Conservation (phyloP, 352 stramenopile species). For the Pythium insidiosum region DNA sequence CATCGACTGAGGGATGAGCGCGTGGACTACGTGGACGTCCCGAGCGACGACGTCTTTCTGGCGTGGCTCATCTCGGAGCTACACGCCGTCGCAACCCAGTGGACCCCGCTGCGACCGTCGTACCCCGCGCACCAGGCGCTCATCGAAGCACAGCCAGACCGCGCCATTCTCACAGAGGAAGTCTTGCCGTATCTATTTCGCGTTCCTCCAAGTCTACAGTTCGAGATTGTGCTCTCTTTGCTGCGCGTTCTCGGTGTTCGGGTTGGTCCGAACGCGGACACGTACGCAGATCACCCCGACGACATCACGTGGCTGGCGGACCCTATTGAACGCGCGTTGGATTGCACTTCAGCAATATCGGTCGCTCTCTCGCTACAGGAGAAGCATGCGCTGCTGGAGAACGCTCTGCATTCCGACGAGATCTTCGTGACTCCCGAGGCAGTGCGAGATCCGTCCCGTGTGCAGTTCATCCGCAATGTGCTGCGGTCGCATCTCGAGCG, state of each 20-base stretch:
- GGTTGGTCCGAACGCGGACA: conserved; percentile 7
- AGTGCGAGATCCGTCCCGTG: conserved; percentile 5
- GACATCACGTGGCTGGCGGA: background rate
- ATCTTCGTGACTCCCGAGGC: background rate
- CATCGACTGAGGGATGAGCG: conserved; percentile 56
- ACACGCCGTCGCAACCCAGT: conserved; percentile 29
- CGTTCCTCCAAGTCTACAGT: conserved; percentile 24
- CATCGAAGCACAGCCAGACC: conserved; percentile 57
- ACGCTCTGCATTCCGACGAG: background rate
- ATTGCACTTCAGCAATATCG: background rate
- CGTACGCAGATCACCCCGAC: background rate
- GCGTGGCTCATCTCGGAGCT: conserved; percentile 42
- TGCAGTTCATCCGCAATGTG: conserved; percentile 14
- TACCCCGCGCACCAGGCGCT: conserved; percentile 33
- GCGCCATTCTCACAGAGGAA: conserved; percentile 60
- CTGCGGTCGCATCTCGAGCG: conserved; percentile 1
- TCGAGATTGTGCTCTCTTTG: conserved; percentile 25
- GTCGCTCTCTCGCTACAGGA: conserved; percentile 4
- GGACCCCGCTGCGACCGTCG: conserved; percentile 37
- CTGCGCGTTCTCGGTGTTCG: conserved; percentile 41
- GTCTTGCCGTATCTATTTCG: conserved; percentile 71
- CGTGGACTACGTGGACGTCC: conserved; percentile 22
- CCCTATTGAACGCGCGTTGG: background rate
- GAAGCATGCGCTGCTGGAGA: conserved; percentile 2
- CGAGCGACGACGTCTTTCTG: conserved; percentile 28